phyloP scores from a whole-genome alignment of 495 filamentous ascomycete species.

The Penicillium taxi region DNA sequence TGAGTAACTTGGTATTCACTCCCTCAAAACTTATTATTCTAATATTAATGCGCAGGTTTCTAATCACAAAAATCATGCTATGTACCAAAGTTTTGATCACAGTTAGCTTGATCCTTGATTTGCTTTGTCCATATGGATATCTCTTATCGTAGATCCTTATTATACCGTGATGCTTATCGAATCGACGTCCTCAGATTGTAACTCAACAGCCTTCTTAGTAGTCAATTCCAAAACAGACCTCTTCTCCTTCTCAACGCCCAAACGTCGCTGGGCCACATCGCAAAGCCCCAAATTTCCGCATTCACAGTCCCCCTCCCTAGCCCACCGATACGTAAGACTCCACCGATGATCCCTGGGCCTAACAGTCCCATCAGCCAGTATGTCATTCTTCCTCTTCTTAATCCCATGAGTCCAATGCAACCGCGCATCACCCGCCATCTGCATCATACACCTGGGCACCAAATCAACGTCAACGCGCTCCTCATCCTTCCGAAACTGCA shows the following conservation, averaged over 20 bases:
- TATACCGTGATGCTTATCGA: too few relatives aligned
- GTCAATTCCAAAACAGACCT: conserved; percentile 23
- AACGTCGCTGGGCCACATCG: conserved; percentile 29
- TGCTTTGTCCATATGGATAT: too few relatives aligned
- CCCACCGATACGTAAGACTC: conserved; percentile 39
- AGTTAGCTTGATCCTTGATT: too few relatives aligned
- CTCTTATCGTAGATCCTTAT: too few relatives aligned
- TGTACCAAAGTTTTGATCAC: too few relatives aligned
- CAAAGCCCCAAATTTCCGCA: conserved; percentile 33
- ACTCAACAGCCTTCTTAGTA: too few relatives aligned
- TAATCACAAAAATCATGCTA: too few relatives aligned
- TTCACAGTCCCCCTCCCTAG: conserved; percentile 29
- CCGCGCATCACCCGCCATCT: conserved; percentile 28
- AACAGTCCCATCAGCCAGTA: conserved; percentile 23
- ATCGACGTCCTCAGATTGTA: too few relatives aligned
- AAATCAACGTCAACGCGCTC: conserved; percentile 27
- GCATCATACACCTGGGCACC: conserved; percentile 31
- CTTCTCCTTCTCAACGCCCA: conserved; percentile 33
- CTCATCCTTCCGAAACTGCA: conserved; percentile 30
- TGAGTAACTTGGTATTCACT: too few relatives aligned
- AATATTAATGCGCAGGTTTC: too few relatives aligned
- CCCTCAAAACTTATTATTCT: too few relatives aligned
- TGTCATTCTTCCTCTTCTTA: conserved; percentile 35
- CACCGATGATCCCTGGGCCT: conserved; percentile 25
- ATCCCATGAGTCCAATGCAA: conserved; percentile 39